phyloP scores from a whole-genome alignment of 345 rosid genomes.

The Salix udensis region DNA sequence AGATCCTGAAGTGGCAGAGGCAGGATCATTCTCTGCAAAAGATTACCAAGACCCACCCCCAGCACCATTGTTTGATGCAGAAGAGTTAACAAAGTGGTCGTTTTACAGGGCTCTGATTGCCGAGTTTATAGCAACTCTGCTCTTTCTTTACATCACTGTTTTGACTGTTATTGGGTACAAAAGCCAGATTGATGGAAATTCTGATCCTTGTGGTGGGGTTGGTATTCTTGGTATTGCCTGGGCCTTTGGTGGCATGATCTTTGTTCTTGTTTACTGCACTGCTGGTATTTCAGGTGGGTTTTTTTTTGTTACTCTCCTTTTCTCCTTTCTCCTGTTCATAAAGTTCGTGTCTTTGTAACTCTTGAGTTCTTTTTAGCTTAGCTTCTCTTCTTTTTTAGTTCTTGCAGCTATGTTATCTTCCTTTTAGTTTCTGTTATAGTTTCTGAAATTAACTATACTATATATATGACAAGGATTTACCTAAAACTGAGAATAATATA shows the following conservation, averaged over 20 bases:
- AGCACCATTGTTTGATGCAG: conserved; percentile 52
- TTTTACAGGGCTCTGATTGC: conserved; percentile 81
- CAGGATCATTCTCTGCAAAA: conserved; percentile 51
- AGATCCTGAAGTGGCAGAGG: conserved; percentile 34
- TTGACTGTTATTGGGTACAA: conserved; percentile 76
- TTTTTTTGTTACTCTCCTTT: not conserved
- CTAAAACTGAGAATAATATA: too few species aligned
- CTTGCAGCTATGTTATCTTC: not conserved
- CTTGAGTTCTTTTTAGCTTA: not conserved
- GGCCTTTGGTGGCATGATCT: conserved; percentile 91
- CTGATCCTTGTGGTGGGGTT: conserved; percentile 56
- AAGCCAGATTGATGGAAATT: conserved; percentile 36
- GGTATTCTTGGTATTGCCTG: conserved; percentile 83
- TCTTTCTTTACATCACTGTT: conserved; percentile 67
- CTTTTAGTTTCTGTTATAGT: not conserved
- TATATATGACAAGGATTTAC: too few species aligned
- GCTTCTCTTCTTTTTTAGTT: not conserved
- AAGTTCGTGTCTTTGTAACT: not conserved
- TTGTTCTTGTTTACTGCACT: conserved; percentile 77
- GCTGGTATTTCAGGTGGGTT: conserved; percentile 74
- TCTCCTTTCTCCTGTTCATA: not conserved
- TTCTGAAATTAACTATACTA: too few species aligned
- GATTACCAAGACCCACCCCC: conserved; percentile 83
- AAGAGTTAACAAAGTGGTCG: conserved; percentile 67
- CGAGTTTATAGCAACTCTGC: conserved; percentile 78